Conservation (phyloP, 257 asterid species). For the Catharanthus roseus region DNA sequence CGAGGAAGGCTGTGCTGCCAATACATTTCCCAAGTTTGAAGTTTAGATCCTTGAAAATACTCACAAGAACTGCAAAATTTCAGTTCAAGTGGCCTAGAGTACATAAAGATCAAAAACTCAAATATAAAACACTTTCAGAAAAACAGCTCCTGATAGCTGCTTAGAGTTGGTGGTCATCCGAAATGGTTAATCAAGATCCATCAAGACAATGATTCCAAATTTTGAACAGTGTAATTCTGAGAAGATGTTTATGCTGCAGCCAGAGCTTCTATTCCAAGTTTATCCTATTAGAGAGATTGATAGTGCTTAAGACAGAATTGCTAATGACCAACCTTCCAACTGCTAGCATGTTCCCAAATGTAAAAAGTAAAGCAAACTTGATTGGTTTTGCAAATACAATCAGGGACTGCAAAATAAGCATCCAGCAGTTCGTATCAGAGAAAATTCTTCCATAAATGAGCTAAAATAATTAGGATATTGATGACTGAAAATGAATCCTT, state of each 20-base stretch:
- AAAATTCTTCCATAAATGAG: not conserved
- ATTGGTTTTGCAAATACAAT: slow-evolving; percentile 74
- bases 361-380: slow-evolving; percentile 79
- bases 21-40: slow-evolving; percentile 35
- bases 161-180: not conserved
- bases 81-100: slow-evolving; percentile 1
- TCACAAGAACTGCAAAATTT: slow-evolving; percentile 11
- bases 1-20: slow-evolving; percentile 93
- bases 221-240: not conserved
- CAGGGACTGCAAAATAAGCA: slow-evolving; percentile 61
- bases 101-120: not conserved
- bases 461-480: not conserved
- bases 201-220: not conserved
- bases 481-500: not conserved
- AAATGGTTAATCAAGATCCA: not conserved
- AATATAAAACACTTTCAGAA: not conserved
- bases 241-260: not conserved
- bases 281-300: not conserved
- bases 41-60: slow-evolving; percentile 36
- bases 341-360: slow-evolving; percentile 82
- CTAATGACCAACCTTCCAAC: slow-evolving; percentile 64
- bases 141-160: not conserved
- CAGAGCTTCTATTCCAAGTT: not conserved
- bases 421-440: not conserved
- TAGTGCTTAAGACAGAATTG: not conserved